Percentiles rank a stretch among this genome's conserved stretches.
These are phyloP conservation scores for Ophiostoma populinum DNA, from an alignment of 2,329 filamentous ascomycete species.

Conservation along the genomic window DNA sequence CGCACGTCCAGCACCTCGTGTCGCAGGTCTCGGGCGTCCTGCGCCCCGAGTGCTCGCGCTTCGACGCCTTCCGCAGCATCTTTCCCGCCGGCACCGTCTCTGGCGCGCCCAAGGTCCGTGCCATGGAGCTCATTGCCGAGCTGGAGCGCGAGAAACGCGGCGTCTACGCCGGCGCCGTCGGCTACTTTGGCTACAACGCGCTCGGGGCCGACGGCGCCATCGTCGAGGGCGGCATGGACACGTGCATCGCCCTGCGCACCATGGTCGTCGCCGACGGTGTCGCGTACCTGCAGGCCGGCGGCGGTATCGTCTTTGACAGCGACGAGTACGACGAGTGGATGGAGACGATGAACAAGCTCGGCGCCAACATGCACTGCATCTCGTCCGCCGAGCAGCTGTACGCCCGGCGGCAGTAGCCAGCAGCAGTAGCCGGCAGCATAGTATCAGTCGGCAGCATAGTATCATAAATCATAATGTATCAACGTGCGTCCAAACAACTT, in stretches of 20 bases:
- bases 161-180: constrained; percentile 88
- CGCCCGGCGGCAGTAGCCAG: constrained; percentile 16
- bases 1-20: constrained; percentile 91
- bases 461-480: too few relatives aligned
- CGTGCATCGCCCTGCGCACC: constrained; percentile 62
- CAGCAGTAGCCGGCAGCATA: not conserved
- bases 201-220: constrained; percentile 36
- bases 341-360: constrained; percentile 90
- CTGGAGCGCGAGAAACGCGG: constrained; percentile 87
- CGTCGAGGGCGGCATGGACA: constrained; percentile 80
- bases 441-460: too few relatives aligned
- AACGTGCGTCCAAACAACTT: too few relatives aligned
- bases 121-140: constrained; percentile 95
- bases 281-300: constrained; percentile 79
- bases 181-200: constrained; percentile 76
- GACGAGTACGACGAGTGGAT: constrained; percentile 83
- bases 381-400: constrained; percentile 61
- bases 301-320: constrained; percentile 88
- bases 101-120: constrained; percentile 85
- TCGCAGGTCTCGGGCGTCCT: constrained; percentile 90
- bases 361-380: constrained; percentile 79
- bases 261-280: constrained; percentile 88
- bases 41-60: constrained; percentile 66
- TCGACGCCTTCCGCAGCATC: constrained; percentile 89
- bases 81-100: constrained; percentile 95